Evolutionary conservation across 352 stramenopile species (phyloP), one percentile per base, ranked within the genome.

Genomic region (Thraustochytrium striatum): DNA sequence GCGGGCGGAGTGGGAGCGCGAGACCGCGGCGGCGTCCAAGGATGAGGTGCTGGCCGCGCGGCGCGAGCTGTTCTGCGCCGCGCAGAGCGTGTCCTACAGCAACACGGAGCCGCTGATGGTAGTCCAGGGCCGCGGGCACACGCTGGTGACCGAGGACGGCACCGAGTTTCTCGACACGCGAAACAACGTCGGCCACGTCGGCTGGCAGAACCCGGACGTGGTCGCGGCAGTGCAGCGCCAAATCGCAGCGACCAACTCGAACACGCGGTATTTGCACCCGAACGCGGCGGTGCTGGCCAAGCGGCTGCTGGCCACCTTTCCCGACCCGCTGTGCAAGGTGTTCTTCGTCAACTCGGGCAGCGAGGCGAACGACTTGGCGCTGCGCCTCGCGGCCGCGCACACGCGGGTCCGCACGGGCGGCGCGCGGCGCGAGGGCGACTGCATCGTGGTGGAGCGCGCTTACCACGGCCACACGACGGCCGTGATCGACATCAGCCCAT

Each of bases 361-460:
- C 70, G 89, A 95, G 83, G 89, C 90, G 5, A 95, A 95, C 83
- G 90, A 95, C 85, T 84, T 95, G 52, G 90, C 90, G 21, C 78
- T 94, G n/a, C 86, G 89, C 58, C 82, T 95, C 47, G 88, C 89
- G 16, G 62, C 83, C 39, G 86, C 83, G 21, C 84, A 87, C 36
- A 85, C 85, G 3, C 39, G 52, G n/a, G 82, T 61, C 9, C 11
- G 16, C 16, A 82, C 16, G 9, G 73, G 3, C 2, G 30, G 33
- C 41, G n/a, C n/a, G n/a, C n/a, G n/a, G n/a, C 21, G 57, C 16
- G 75, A 39, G 30, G 38, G 65, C 13, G 80, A 86, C 69, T 39
- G 83, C 13, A 81, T 90, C 41, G 85, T 89, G 1, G 72, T 91
- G 33, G 87, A 92, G 68, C 78, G 85, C 59, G 88, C 84, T 19